Evolutionary conservation across 2,329 filamentous ascomycete genomes (phyloP).

Genomic region (Didymella exigua): DNA sequence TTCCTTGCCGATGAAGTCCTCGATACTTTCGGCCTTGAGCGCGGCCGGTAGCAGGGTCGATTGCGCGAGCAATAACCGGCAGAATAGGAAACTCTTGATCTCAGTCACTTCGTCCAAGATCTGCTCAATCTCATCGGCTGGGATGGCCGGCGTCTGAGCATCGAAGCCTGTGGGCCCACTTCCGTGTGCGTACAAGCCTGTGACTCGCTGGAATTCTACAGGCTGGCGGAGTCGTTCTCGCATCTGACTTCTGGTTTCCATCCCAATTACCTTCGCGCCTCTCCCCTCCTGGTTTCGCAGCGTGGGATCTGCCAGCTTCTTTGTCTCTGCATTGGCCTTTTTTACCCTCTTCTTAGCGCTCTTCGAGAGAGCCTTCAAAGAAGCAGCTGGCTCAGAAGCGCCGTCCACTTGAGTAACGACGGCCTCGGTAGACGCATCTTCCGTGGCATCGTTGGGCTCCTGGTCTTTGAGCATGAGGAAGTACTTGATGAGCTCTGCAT

Average conservation of each 20-base stretch:
- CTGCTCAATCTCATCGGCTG: conserved; percentile 52
- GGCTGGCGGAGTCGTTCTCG: conserved; percentile 50
- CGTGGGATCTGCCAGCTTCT: conserved; percentile 26
- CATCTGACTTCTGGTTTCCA: conserved; percentile 53
- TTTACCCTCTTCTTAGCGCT: conserved; percentile 45
- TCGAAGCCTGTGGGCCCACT: conserved; percentile 39
- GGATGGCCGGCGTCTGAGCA: conserved; percentile 47
- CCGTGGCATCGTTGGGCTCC: background rate
- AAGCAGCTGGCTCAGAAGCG: background rate
- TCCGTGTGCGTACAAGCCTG: conserved; percentile 44
- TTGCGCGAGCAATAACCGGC: conserved; percentile 55
- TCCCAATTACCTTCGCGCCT: conserved; percentile 48
- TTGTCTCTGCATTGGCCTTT: conserved; percentile 32
- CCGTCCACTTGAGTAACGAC: background rate
- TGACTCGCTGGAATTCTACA: conserved; percentile 42
- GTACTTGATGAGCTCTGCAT: conserved; percentile 53
- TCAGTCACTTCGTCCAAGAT: conserved; percentile 55
- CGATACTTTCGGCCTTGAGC: conserved; percentile 51
- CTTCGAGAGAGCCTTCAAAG: conserved; percentile 28
- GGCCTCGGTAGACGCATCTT: conserved; percentile 1
- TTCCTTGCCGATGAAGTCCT: conserved; percentile 53
- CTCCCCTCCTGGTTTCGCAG: conserved; percentile 21
- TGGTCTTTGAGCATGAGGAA: conserved; percentile 52
- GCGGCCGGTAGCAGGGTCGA: conserved; percentile 54
- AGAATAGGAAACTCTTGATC: conserved; percentile 58